Evolutionary conservation across 257 asterid species (phyloP).

Genomic region (Thymus mandschuricus): DNA sequence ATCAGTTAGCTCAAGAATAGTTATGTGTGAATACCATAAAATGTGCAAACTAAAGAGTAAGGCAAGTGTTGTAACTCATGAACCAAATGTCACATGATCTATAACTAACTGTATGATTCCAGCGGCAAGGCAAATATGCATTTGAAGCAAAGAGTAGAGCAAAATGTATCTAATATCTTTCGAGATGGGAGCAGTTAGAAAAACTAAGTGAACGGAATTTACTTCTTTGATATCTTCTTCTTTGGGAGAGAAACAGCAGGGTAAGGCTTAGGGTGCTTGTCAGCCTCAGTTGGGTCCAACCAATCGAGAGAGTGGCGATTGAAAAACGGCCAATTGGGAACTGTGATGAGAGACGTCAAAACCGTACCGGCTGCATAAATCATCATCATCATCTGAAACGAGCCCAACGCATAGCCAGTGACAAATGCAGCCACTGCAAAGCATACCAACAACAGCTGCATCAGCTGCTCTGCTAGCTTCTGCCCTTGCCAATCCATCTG

Average conservation of each 20-base stretch:
- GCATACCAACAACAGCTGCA: constrained; percentile 65
- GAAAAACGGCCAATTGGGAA: constrained; percentile 78
- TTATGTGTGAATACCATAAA: neutral
- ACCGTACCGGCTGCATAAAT: constrained; percentile 66
- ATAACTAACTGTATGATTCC: neutral
- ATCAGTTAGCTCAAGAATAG: neutral
- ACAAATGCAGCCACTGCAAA: constrained; percentile 64
- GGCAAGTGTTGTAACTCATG: neutral
- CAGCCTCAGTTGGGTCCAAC: constrained; percentile 70
- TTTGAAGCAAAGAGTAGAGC: neutral
- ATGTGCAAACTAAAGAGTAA: neutral
- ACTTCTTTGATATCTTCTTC: constrained; percentile 66
- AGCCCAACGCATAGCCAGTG: constrained; percentile 60
- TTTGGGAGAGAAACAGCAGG: constrained; percentile 41
- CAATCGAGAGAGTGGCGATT: constrained; percentile 69
- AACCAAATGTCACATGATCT: neutral
- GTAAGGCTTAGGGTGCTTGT: constrained; percentile 69
- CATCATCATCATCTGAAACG: constrained; percentile 66
- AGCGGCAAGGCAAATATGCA: neutral
- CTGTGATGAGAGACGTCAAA: constrained; percentile 56
- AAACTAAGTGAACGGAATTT: constrained; percentile 27
- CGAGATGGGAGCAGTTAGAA: neutral
- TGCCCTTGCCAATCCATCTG: constrained; percentile 96
- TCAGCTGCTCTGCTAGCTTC: constrained; percentile 70
- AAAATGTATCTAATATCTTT: constrained; percentile 18